Evolutionary conservation across 306 rosid species (phyloP), one percentile per base, ranked within the genome.

Genomic region (Prunus mongolica): DNA sequence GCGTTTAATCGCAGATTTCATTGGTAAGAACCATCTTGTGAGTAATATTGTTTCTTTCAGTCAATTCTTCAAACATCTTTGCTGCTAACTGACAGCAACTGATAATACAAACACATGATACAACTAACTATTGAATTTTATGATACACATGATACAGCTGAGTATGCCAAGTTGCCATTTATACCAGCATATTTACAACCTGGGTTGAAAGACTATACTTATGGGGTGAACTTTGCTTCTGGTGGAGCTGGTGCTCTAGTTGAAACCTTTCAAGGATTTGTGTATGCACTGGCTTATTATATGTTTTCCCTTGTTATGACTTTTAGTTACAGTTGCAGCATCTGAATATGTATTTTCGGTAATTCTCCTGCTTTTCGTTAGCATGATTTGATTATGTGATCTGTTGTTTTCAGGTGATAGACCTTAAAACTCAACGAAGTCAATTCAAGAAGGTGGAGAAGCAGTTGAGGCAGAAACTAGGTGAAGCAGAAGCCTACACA

Each of bases 221-320:
- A 67, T n/a, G 86, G 87, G 8, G 80, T 24, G 27, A 86, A 81
- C 77, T 78, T 86, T 32, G 89, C 86, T 7, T 81, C 82, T 1
- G 83, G 8, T 12, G 87, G 84, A 10, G 67, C 78, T 27, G 80
- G 84, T 67, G 80, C 66, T 75, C 76, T 85, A 8, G 52, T 6
- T 22, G 67, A 72, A 63, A 63, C 69, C 65, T 0, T 11, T n/a
- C 56, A 50, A 72, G 72, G 67, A 50, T 41, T 66, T 16, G 86
- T 85, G 68, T 3, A 78, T 73, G 61, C n/a, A 66, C 62, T 28
- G 8, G 6, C 65, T 12, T 58, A 58, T 58, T 47, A 13, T 47
- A 13, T 47, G 15, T 13, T 47, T 47, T 3, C 12, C 51, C 51
- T 47, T 47, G 15, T 47, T 47, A 13, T 7, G 51, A 10, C 15